These are phyloP conservation scores for Lodderomyces theae DNA, from an alignment of 1,139 yeast genomes.

Conservation along the genomic window DNA sequence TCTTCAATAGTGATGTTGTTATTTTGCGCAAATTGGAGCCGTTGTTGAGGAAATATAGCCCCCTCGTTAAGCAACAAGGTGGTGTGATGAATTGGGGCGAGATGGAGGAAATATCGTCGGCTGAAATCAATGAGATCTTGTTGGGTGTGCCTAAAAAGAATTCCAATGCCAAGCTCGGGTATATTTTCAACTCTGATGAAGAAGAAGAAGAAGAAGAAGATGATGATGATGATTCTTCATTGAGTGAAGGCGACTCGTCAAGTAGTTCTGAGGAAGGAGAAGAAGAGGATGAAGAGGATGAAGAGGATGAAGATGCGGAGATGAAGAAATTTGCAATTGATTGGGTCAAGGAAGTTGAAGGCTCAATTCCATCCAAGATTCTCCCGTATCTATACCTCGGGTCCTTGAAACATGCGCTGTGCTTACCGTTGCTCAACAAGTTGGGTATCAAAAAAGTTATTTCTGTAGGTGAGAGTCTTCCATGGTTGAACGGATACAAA, in stretches of 20 bases:
- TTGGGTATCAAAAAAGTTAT: slow-evolving; percentile 74
- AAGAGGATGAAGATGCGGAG: slow-evolving; percentile 1
- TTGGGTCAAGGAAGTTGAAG: slow-evolving; percentile 50
- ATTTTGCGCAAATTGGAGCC: slow-evolving; percentile 64
- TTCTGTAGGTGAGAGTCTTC: slow-evolving; percentile 82
- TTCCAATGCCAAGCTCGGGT: slow-evolving; percentile 17
- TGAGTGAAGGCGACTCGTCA: slow-evolving; percentile 5
- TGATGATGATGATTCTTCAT: slow-evolving; percentile 2
- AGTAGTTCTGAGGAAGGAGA: neutral
- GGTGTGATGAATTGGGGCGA: slow-evolving; percentile 19
- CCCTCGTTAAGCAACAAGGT: slow-evolving; percentile 23
- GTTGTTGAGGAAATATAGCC: slow-evolving; percentile 55
- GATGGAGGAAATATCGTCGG: slow-evolving; percentile 28
- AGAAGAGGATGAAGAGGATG: slow-evolving; percentile 5
- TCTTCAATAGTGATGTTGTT: slow-evolving; percentile 72
- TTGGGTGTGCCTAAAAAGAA: slow-evolving; percentile 19
- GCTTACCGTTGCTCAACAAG: slow-evolving; percentile 57
- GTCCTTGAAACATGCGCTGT: slow-evolving; percentile 77
- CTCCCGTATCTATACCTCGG: slow-evolving; percentile 86
- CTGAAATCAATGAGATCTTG: slow-evolving; percentile 36
- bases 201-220: neutral
- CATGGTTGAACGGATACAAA: slow-evolving; percentile 49
- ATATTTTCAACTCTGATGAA: slow-evolving; percentile 3
- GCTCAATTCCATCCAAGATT: slow-evolving; percentile 71
- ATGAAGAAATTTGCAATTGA: slow-evolving; percentile 13